Percentiles rank a stretch among this genome's conserved stretches.
phyloP scores from a whole-genome alignment of 2,329 filamentous ascomycete species.

The Fusarium newnesense region DNA sequence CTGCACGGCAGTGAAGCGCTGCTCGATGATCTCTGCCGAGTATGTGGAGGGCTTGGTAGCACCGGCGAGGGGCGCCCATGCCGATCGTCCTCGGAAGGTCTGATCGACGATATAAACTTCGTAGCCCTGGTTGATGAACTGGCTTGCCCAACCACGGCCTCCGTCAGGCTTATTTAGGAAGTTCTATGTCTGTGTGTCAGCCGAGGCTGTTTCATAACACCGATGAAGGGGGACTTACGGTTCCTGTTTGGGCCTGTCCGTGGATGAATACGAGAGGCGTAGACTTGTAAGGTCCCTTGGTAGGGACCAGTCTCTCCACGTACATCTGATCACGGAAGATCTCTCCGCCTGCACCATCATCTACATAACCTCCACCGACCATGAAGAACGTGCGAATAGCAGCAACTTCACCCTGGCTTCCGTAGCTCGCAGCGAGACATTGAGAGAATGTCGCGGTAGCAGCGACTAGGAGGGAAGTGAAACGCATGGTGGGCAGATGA shows the following conservation, averaged over 20 bases:
- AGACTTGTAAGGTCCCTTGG: neutral
- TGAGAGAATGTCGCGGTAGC: neutral
- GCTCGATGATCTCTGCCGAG: constrained; percentile 33
- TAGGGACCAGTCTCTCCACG: constrained; percentile 32
- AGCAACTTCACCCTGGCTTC: constrained; percentile 7
- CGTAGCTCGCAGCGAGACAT: neutral
- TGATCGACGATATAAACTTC: constrained; percentile 40
- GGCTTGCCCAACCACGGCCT: constrained; percentile 36
- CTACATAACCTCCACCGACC: constrained; percentile 28
- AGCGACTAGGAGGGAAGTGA: neutral
- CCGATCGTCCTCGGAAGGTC: constrained; percentile 36
- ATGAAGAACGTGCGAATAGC: constrained; percentile 34
- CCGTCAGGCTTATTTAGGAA: constrained; percentile 41
- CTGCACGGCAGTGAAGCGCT: constrained; percentile 31
- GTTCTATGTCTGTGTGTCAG: constrained; percentile 14
- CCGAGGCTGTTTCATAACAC: neutral
- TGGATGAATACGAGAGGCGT: constrained; percentile 36
- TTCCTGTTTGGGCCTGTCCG: constrained; percentile 38
- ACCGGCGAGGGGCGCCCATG: constrained; percentile 30
- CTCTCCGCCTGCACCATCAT: constrained; percentile 33
- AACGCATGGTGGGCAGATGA: constrained; percentile 1
- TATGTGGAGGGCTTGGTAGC: constrained; percentile 29
- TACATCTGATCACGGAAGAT: constrained; percentile 41
- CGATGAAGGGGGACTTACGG: constrained; percentile 1
- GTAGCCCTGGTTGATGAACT: constrained; percentile 36